A percentile compares a stretch with the other conserved stretches of the same genome.
Evolutionary conservation across 2,329 filamentous ascomycete genomes (phyloP).

Genomic region (Geoglossum cookeanum): DNA sequence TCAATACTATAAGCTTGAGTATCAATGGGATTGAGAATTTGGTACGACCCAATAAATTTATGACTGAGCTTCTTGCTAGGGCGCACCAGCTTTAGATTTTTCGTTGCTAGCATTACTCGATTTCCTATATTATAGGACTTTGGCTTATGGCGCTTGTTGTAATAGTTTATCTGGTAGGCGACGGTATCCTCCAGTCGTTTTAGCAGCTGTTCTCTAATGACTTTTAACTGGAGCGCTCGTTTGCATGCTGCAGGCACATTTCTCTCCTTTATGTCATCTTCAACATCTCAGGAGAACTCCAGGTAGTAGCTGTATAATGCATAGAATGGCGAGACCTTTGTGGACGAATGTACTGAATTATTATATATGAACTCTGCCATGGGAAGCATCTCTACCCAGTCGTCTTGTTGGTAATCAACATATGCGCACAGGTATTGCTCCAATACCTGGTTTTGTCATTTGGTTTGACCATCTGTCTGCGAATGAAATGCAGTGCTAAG

Average conservation of each 20-base stretch:
- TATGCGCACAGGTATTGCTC: conserved; percentile 7
- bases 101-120: too few relatives aligned
- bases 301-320: background rate
- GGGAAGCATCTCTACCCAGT: conserved; percentile 8
- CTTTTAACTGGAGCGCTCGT: too few relatives aligned
- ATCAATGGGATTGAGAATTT: too few relatives aligned
- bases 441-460: conserved; percentile 6
- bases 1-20: too few relatives aligned
- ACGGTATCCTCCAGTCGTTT: too few relatives aligned
- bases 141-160: too few relatives aligned
- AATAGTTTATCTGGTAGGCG: too few relatives aligned
- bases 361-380: conserved; percentile 10
- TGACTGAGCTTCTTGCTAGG: too few relatives aligned
- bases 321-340: background rate
- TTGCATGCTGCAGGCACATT: background rate
- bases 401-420: conserved; percentile 9
- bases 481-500: conserved; percentile 4
- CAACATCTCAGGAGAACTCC: background rate
- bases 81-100: too few relatives aligned
- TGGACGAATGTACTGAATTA: background rate
- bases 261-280: background rate
- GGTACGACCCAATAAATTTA: too few relatives aligned
- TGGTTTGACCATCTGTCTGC: conserved; percentile 8
- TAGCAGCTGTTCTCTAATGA: too few relatives aligned
- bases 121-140: too few relatives aligned